Evolutionary conservation across 1,284 basidiomycete species (phyloP).

Genomic region (Apiotrichum laibachii): DNA sequence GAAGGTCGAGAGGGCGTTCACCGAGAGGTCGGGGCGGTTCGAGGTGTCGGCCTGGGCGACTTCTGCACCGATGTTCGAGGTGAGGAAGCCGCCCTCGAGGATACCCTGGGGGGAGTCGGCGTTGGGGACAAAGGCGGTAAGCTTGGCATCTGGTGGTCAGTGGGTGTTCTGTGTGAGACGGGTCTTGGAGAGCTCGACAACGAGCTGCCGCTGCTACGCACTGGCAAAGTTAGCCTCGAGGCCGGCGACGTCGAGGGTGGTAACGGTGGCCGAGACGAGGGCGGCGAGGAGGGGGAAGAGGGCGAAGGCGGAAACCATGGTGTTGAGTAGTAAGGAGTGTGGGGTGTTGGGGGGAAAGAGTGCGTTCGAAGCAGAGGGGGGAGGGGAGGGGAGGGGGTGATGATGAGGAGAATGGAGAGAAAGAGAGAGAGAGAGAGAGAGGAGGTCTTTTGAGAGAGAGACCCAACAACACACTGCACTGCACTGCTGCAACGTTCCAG

Average conservation of each 20-base stretch:
- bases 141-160: neutral
- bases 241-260: neutral
- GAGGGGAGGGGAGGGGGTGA: no score
- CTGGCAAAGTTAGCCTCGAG: constrained; percentile 9
- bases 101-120: neutral
- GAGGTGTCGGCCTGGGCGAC: constrained; percentile 5
- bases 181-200: neutral
- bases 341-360: neutral
- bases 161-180: no score
- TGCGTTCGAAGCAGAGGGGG: no score
- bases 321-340: neutral
- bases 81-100: constrained; percentile 2
- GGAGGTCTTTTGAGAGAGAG: no score
- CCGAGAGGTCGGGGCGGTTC: constrained; percentile 1
- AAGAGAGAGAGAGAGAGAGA: neutral
- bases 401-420: neutral
- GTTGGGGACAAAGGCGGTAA: neutral
- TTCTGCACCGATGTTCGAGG: neutral
- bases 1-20: neutral
- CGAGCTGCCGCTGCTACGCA: neutral
- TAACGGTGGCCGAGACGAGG: constrained; percentile 3
- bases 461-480: no score
- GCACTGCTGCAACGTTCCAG: no score
- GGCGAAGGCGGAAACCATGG: constrained; percentile 5
- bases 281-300: constrained; percentile 8